These are phyloP conservation scores for Polychytrium aggregatum DNA, from an alignment of 192 early-diverging fungal species.

Conservation along the genomic window DNA sequence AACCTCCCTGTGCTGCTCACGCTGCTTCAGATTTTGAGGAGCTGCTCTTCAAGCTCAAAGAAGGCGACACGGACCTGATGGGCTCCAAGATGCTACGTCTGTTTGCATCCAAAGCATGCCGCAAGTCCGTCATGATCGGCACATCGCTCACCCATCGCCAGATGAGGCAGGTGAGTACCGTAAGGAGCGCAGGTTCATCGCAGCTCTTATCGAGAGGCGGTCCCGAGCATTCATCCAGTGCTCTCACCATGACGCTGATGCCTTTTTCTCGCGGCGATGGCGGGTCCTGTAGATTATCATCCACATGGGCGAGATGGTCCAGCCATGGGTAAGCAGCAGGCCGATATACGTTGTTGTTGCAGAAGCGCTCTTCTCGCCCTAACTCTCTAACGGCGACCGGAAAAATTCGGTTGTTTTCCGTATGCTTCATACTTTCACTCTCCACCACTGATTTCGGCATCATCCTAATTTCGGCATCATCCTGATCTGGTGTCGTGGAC, in stretches of 20 bases:
- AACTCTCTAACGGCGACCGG: too few relatives aligned
- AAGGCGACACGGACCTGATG: conserved; percentile 25
- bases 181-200: background rate
- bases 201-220: background rate
- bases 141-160: conserved; percentile 51
- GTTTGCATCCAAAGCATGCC: conserved; percentile 86
- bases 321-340: conserved; percentile 82
- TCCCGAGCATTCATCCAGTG: too few relatives aligned
- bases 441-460: too few relatives aligned
- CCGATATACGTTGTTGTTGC: too few relatives aligned
- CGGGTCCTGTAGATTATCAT: conserved; percentile 52
- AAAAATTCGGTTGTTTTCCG: too few relatives aligned
- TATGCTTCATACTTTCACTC: too few relatives aligned
- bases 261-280: too few relatives aligned
- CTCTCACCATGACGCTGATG: too few relatives aligned
- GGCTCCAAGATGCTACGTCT: conserved; percentile 58
- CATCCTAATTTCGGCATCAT: too few relatives aligned
- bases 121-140: conserved; percentile 88
- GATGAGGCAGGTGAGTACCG: conserved; percentile 53
- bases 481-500: too few relatives aligned
- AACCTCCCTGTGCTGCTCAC: too few relatives aligned
- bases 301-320: conserved; percentile 75
- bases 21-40: conserved; percentile 66
- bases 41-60: conserved; percentile 33
- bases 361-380: too few relatives aligned